phyloP scores from a whole-genome alignment of 768 basidiomycete genomes.

The Antrodiella citrinella region DNA sequence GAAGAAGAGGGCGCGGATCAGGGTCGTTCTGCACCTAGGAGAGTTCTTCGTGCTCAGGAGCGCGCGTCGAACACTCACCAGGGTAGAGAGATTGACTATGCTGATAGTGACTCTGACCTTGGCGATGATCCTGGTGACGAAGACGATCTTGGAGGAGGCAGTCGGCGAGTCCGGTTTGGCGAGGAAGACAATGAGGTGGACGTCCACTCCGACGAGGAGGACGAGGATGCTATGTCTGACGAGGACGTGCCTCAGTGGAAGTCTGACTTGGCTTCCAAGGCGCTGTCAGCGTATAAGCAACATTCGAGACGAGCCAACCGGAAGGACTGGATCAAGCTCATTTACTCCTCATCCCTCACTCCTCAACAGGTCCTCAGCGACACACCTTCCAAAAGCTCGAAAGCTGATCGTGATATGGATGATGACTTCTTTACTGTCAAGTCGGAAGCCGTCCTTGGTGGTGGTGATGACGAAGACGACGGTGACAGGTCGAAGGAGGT shows the following conservation, averaged over 20 bases:
- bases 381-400: constrained; percentile 16
- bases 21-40: constrained; percentile 45
- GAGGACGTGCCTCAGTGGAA: constrained; percentile 71
- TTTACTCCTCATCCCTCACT: constrained; percentile 64
- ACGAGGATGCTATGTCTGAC: constrained; percentile 28
- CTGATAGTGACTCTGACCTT: constrained; percentile 75
- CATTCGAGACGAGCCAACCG: constrained; percentile 30
- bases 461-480: constrained; percentile 45
- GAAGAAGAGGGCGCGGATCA: constrained; percentile 23
- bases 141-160: constrained; percentile 21
- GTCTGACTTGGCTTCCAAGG: constrained; percentile 44
- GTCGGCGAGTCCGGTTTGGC: constrained; percentile 32
- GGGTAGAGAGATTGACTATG: constrained; percentile 46
- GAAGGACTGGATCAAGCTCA: constrained; percentile 78
- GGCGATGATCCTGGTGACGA: constrained; percentile 38
- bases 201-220: constrained; percentile 41
- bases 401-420: constrained; percentile 32
- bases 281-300: constrained; percentile 37
- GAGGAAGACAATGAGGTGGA: constrained; percentile 41
- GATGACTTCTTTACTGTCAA: constrained; percentile 74
- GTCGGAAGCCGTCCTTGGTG: constrained; percentile 22
- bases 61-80: constrained; percentile 23
- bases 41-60: constrained; percentile 29
- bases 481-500: constrained; percentile 66
- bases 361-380: constrained; percentile 59